phyloP scores from a whole-genome alignment of 73 alveolate genomes.

The Paramecium pentaurelia region DNA sequence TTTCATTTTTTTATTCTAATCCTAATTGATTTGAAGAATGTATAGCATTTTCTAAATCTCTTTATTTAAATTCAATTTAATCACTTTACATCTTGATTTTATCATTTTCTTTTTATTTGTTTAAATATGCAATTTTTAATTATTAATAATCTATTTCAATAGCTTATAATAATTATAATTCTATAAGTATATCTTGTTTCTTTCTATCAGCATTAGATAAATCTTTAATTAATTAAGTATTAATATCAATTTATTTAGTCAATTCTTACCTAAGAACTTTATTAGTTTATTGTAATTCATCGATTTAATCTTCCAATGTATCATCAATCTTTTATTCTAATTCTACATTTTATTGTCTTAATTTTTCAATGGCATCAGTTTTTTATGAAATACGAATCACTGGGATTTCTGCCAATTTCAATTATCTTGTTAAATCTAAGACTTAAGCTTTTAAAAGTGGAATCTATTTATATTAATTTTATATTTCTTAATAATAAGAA shows the following conservation, averaged over 20 bases:
- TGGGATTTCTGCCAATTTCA: background rate
- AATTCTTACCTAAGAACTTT: background rate
- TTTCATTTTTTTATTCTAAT: background rate
- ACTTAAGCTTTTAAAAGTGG: background rate
- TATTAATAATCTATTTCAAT: background rate
- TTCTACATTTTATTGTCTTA: background rate
- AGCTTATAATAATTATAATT: background rate
- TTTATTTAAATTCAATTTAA: background rate
- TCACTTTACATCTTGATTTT: background rate
- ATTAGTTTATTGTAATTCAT: background rate
- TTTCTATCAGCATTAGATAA: background rate
- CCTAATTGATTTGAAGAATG: background rate
- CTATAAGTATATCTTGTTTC: background rate
- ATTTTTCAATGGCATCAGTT: background rate
- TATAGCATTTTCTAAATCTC: background rate
- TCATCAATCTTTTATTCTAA: slow-evolving; percentile 20
- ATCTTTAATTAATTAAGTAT: background rate
- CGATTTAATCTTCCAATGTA: background rate
- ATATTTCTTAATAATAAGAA: background rate
- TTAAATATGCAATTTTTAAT: background rate
- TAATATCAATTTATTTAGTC: background rate
- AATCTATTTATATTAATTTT: background rate
- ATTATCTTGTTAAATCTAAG: background rate
- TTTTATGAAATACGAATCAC: background rate
- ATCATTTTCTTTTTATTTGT: slow-evolving; percentile 8